Evolutionary conservation across 2,329 filamentous ascomycete genomes (phyloP).

Genomic region (Aureobasidium sp.): DNA sequence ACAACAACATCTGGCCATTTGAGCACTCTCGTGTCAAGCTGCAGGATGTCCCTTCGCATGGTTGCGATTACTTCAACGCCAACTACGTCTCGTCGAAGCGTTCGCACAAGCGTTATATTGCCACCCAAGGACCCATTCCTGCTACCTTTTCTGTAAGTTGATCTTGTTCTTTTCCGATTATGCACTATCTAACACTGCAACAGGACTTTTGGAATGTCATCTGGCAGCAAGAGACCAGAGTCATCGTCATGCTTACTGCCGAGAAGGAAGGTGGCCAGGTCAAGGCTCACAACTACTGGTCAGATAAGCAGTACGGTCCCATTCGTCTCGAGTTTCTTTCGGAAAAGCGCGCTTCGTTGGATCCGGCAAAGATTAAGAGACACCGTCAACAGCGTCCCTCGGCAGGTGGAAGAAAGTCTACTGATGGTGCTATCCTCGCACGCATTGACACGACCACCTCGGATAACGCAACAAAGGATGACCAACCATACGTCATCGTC

Average conservation of each 20-base stretch:
- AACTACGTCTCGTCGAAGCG: conserved; percentile 73
- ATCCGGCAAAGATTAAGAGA: conserved; percentile 49
- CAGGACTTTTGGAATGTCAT: conserved; percentile 97
- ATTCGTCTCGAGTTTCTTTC: conserved; percentile 70
- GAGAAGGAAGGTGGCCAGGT: conserved; percentile 88
- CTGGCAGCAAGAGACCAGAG: conserved; percentile 92
- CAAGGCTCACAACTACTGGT: conserved; percentile 95
- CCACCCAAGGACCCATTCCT: conserved; percentile 87
- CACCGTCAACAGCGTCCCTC: conserved; percentile 29
- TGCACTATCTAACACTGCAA: neutral
- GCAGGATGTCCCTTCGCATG: conserved; percentile 56
- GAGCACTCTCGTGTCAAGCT: conserved; percentile 86
- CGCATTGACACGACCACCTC: conserved; percentile 23
- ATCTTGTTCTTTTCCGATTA: neutral
- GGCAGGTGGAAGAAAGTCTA: conserved; percentile 31
- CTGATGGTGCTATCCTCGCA: conserved; percentile 25
- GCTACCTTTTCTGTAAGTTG: conserved; percentile 75
- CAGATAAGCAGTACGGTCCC: conserved; percentile 66
- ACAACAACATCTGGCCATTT: conserved; percentile 96
- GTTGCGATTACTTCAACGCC: conserved; percentile 93
- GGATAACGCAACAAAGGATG: conserved; percentile 30
- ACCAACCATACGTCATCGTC: conserved; percentile 70
- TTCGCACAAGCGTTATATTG: conserved; percentile 90
- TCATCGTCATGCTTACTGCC: conserved; percentile 94
- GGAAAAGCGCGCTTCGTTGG: conserved; percentile 74